Conservation (phyloP, 2,329 filamentous ascomycete genomes). For the Colletotrichum tofieldiae region DNA sequence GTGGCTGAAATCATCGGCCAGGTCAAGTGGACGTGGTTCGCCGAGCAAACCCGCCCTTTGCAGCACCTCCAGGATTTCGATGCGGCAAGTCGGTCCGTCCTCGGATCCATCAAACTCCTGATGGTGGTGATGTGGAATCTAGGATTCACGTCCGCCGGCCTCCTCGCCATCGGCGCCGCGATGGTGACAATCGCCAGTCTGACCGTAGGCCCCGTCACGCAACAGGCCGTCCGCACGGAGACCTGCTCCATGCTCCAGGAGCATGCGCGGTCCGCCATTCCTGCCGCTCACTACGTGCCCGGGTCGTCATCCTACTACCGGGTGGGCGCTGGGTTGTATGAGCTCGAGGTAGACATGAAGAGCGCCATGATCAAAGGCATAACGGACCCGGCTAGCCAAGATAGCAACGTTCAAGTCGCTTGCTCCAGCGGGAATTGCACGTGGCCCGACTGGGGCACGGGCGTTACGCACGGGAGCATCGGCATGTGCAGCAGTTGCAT, state of each 20-base stretch:
- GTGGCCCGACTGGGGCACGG: conserved; percentile 34
- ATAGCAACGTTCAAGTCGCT: conserved; percentile 37
- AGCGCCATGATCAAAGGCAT: conserved; percentile 50
- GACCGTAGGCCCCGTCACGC: conserved; percentile 51
- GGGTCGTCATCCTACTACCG: conserved; percentile 45
- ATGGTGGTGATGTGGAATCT: conserved; percentile 19
- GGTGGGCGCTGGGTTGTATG: conserved; percentile 43
- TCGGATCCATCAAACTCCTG: conserved; percentile 49
- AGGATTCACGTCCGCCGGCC: conserved; percentile 29
- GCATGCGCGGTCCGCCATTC: neutral
- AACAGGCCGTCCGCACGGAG: conserved; percentile 49
- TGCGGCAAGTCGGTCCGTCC: conserved; percentile 49
- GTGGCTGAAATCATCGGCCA: conserved; percentile 52
- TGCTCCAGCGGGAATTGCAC: conserved; percentile 34
- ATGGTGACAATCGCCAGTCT: conserved; percentile 49
- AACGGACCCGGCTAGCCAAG: conserved; percentile 46
- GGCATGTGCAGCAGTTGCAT: conserved; percentile 36
- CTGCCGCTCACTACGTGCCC: conserved; percentile 38
- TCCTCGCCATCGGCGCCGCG: conserved; percentile 44
- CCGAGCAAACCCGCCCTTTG: conserved; percentile 47
- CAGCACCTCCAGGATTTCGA: conserved; percentile 52
- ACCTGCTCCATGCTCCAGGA: conserved; percentile 32
- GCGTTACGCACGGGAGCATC: conserved; percentile 33
- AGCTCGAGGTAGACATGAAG: conserved; percentile 51
- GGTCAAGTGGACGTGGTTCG: conserved; percentile 53